Evolutionary conservation across 2,329 filamentous ascomycete genomes (phyloP).

Genomic region (Diaporthe citri): DNA sequence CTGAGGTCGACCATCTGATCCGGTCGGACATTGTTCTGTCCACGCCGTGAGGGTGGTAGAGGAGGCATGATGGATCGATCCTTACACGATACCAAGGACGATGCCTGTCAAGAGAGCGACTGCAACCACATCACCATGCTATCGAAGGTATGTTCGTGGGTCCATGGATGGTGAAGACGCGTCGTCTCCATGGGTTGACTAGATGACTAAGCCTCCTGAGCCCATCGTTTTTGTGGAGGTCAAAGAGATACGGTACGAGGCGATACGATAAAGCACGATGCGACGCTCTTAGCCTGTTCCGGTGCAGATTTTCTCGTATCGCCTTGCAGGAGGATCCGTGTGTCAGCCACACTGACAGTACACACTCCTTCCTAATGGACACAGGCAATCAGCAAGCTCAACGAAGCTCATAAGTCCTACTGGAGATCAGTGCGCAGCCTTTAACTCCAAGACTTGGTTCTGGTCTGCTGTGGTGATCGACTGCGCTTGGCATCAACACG

Average conservation of each 20-base stretch:
- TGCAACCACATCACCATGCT: not conserved
- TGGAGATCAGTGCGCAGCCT: not conserved
- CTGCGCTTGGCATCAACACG: not conserved
- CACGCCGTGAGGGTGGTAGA: slow-evolving; percentile 34
- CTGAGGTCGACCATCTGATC: slow-evolving; percentile 38
- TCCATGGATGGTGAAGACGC: not conserved
- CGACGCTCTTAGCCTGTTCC: slow-evolving; percentile 1
- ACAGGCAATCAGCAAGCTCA: not conserved
- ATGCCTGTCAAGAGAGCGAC: not conserved
- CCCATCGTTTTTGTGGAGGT: slow-evolving; percentile 25
- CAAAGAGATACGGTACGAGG: not conserved
- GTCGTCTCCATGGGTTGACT: not conserved
- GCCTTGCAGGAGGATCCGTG: slow-evolving; percentile 9
- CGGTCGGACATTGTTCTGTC: slow-evolving; percentile 36
- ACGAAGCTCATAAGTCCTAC: not conserved
- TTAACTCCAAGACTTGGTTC: not conserved
- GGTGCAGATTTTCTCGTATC: slow-evolving; percentile 12
- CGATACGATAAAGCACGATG: slow-evolving; percentile 28
- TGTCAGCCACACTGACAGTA: slow-evolving; percentile 15
- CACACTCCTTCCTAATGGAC: slow-evolving; percentile 1
- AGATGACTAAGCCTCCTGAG: slow-evolving; percentile 32
- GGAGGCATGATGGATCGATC: slow-evolving; percentile 25
- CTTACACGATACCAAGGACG: not conserved
- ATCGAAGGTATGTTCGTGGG: not conserved
- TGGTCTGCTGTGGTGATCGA: slow-evolving; percentile 1